phyloP scores from a whole-genome alignment of 257 asterid species.

The Lantana camara region DNA sequence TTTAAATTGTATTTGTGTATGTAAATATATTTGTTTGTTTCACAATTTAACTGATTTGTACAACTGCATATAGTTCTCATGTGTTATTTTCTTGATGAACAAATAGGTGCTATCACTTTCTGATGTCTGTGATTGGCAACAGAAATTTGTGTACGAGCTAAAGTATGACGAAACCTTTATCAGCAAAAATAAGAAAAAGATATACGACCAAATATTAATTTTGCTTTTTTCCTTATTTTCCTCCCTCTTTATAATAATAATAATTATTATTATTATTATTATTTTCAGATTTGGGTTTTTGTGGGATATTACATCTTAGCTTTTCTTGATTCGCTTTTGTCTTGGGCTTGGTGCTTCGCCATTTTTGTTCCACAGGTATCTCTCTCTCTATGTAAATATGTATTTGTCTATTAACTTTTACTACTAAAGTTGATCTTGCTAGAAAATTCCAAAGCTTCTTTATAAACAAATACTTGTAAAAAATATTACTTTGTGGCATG shows the following conservation, averaged over 20 bases:
- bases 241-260: too few relatives aligned
- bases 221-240: not conserved
- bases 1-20: not conserved
- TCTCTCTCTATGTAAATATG: conserved; percentile 28
- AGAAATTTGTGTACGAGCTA: conserved; percentile 22
- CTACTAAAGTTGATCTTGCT: not conserved
- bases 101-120: conserved; percentile 1
- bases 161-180: conserved; percentile 10
- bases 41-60: conserved; percentile 16
- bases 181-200: conserved; percentile 5
- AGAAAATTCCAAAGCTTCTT: not conserved
- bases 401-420: too few relatives aligned
- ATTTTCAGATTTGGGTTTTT: not conserved
- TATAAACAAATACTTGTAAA: not conserved
- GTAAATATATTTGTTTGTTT: not conserved
- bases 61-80: conserved; percentile 14
- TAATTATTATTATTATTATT: too few relatives aligned
- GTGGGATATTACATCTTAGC: conserved; percentile 16
- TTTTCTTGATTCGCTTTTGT: conserved; percentile 29
- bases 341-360: conserved; percentile 33
- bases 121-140: conserved; percentile 22
- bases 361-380: conserved; percentile 36
- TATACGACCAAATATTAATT: not conserved
- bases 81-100: not conserved
- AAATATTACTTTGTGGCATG: too few relatives aligned